Evolutionary conservation across 441 rosid genomes (phyloP).

Genomic region (Geranium incanum): DNA sequence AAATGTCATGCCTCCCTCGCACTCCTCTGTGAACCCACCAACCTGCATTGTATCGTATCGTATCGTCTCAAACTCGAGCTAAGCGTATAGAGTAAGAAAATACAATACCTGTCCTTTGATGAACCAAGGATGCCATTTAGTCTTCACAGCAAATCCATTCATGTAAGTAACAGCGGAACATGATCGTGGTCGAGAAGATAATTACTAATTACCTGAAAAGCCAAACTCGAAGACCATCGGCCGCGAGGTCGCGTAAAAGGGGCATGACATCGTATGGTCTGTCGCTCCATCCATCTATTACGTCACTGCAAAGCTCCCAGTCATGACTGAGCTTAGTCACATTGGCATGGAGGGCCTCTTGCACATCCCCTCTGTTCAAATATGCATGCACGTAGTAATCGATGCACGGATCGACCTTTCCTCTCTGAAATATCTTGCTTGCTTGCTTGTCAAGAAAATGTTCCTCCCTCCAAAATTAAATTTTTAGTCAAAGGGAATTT

Average conservation of each 20-base stretch:
- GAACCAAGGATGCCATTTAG: slow-evolving; percentile 21
- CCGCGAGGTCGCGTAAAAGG: slow-evolving; percentile 44
- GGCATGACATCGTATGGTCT: slow-evolving; percentile 58
- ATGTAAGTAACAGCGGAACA: too few relatives aligned
- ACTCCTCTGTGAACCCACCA: slow-evolving; percentile 69
- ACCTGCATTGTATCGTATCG: slow-evolving; percentile 26
- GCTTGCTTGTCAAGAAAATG: too few relatives aligned
- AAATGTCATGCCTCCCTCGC: slow-evolving; percentile 55
- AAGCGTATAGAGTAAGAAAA: too few relatives aligned
- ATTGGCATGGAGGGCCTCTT: slow-evolving; percentile 74
- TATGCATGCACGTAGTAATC: slow-evolving; percentile 57
- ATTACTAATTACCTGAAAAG: slow-evolving; percentile 41
- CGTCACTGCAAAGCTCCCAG: slow-evolving; percentile 62
- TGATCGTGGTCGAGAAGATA: too few relatives aligned
- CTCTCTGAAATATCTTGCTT: background rate
- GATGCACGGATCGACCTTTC: slow-evolving; percentile 54
- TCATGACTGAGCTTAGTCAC: slow-evolving; percentile 54
- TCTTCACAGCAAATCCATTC: slow-evolving; percentile 7
- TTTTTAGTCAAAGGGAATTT: slow-evolving; percentile 13
- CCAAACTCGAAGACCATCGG: slow-evolving; percentile 55
- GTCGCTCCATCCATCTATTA: slow-evolving; percentile 40
- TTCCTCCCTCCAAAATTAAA: background rate
- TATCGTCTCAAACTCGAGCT: too few relatives aligned
- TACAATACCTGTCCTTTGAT: slow-evolving; percentile 16
- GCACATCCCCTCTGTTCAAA: slow-evolving; percentile 58